phyloP scores from a whole-genome alignment of 2,329 filamentous ascomycete species.

The Monosporascus sp. region DNA sequence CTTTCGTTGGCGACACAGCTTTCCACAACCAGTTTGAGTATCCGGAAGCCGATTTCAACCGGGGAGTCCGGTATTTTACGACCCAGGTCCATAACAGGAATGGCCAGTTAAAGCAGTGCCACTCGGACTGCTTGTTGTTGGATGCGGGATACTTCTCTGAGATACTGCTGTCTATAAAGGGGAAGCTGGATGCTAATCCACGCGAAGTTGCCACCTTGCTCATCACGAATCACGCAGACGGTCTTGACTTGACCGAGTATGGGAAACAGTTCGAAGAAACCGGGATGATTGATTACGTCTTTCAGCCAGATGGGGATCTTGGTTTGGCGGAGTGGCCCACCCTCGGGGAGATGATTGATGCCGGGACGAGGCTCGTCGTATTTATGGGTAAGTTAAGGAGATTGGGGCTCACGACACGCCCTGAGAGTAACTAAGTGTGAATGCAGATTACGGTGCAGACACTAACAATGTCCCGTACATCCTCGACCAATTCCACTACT shows the following conservation, averaged over 20 bases:
- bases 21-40: conserved; percentile 72
- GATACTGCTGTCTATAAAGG: conserved; percentile 60
- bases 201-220: conserved; percentile 73
- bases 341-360: conserved; percentile 57
- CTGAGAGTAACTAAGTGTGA: conserved; percentile 9
- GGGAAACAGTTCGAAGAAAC: conserved; percentile 47
- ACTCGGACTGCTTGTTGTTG: conserved; percentile 60
- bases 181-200: conserved; percentile 64
- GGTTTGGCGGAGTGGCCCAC: conserved; percentile 61
- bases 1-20: conserved; percentile 61
- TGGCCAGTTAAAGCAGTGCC: conserved; percentile 61
- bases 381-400: conserved; percentile 54
- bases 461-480: conserved; percentile 52
- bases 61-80: conserved; percentile 66
- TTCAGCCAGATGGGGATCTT: conserved; percentile 38
- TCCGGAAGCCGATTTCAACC: conserved; percentile 62
- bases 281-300: conserved; percentile 53
- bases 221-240: conserved; percentile 55
- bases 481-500: conserved; percentile 56
- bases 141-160: conserved; percentile 61
- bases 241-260: conserved; percentile 50
- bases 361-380: conserved; percentile 58
- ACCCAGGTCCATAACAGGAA: conserved; percentile 63
- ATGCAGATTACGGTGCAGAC: conserved; percentile 55
- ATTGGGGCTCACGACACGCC: too few species aligned